Percentiles rank a stretch among this genome's conserved stretches.
phyloP scores from a whole-genome alignment of 768 basidiomycete species.

The Favolaschia claudopus region DNA sequence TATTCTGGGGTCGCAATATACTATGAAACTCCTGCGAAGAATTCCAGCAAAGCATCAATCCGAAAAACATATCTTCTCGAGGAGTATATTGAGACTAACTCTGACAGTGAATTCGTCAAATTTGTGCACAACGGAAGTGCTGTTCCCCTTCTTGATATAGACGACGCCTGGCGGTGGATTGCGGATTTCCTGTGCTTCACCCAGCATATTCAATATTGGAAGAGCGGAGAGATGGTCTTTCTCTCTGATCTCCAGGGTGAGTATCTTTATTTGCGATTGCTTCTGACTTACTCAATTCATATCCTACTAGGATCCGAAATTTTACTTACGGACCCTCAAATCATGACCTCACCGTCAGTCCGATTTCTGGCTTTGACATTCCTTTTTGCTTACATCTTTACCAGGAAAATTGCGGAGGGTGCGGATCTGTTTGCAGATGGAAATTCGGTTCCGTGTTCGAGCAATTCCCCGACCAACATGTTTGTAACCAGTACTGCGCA shows the following conservation, averaged over 20 bases:
- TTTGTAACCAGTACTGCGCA: conserved; percentile 6
- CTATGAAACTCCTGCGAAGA: too few relatives aligned
- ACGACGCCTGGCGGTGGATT: too few relatives aligned
- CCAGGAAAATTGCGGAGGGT: not conserved
- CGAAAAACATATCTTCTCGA: too few relatives aligned
- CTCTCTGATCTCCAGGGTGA: conserved; percentile 6
- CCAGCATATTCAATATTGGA: conserved; percentile 1
- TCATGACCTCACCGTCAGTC: conserved; percentile 7
- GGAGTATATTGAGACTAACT: too few relatives aligned
- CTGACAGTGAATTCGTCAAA: too few relatives aligned
- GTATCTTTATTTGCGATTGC: too few relatives aligned
- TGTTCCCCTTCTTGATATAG: too few relatives aligned
- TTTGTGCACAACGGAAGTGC: too few relatives aligned
- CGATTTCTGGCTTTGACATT: not conserved
- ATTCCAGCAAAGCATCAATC: too few relatives aligned
- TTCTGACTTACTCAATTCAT: too few relatives aligned
- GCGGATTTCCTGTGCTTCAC: not conserved
- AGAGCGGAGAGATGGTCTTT: not conserved
- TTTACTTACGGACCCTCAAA: conserved; percentile 4
- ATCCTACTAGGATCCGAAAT: not conserved
- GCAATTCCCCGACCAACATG: not conserved
- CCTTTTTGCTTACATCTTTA: too few relatives aligned
- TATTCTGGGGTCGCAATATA: too few relatives aligned
- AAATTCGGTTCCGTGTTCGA: not conserved
- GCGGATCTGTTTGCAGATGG: conserved; percentile 7